Evolutionary conservation across 140 eudicot genomes (phyloP).

Genomic region (Artemisia princeps): DNA sequence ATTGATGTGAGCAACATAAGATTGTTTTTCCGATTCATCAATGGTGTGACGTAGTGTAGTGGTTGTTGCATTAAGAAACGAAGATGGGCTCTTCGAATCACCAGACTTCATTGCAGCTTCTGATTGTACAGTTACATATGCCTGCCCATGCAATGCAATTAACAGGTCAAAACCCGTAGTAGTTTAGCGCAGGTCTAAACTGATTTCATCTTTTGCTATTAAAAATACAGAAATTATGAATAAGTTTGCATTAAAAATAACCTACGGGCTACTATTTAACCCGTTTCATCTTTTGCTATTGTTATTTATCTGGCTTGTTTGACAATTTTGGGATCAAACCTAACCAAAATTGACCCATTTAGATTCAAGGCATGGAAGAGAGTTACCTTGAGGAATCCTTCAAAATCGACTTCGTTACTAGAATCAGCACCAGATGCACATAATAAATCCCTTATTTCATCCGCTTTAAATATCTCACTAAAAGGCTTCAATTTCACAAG

Average conservation of each 20-base stretch:
- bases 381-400: conserved; percentile 69
- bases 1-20: conserved; percentile 90
- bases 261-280: too few relatives aligned
- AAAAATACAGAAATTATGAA: too few relatives aligned
- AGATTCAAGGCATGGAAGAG: too few relatives aligned
- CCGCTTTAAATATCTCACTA: conserved; percentile 46
- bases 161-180: too few relatives aligned
- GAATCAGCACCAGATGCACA: conserved; percentile 41
- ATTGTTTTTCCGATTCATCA: conserved; percentile 61
- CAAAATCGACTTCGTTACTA: conserved; percentile 55
- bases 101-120: conserved; percentile 50
- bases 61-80: conserved; percentile 71
- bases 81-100: conserved; percentile 50
- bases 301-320: too few relatives aligned
- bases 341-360: too few relatives aligned
- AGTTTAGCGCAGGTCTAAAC: too few relatives aligned
- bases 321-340: too few relatives aligned
- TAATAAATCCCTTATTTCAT: conserved; percentile 43
- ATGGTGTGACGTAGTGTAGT: conserved; percentile 87
- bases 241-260: too few relatives aligned
- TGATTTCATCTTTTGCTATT: too few relatives aligned
- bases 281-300: too few relatives aligned
- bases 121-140: conserved; percentile 55
- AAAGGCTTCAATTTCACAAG: conserved; percentile 62
- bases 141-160: conserved; percentile 45